Conservation (phyloP, 495 filamentous ascomycete genomes). For the Neurospora sp. region DNA sequence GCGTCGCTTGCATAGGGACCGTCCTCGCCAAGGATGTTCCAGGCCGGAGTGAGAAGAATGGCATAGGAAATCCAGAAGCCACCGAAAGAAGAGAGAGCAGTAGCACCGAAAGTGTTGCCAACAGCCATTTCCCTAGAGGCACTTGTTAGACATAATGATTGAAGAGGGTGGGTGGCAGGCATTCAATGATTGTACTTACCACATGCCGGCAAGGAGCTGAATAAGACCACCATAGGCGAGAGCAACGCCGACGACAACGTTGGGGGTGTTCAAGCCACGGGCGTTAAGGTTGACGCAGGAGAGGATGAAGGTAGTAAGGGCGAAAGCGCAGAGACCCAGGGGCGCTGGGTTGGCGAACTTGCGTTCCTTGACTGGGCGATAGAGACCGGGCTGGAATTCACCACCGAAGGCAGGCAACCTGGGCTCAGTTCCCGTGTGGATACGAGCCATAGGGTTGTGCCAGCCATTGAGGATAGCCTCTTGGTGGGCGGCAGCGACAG, state of each 20-base stretch:
- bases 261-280: slow-evolving; percentile 47
- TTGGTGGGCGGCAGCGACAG: slow-evolving; percentile 10
- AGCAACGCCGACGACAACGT: slow-evolving; percentile 59
- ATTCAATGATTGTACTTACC: slow-evolving; percentile 50
- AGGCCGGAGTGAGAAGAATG: slow-evolving; percentile 70
- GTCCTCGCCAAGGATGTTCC: slow-evolving; percentile 49
- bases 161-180: background rate
- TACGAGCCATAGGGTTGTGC: slow-evolving; percentile 60
- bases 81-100: slow-evolving; percentile 90
- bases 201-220: slow-evolving; percentile 93
- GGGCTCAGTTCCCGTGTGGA: slow-evolving; percentile 49
- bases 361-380: slow-evolving; percentile 60
- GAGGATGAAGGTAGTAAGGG: slow-evolving; percentile 89
- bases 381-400: slow-evolving; percentile 93
- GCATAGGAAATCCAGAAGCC: slow-evolving; percentile 95
- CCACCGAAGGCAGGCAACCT: slow-evolving; percentile 80
- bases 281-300: slow-evolving; percentile 72
- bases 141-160: background rate
- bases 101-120: slow-evolving; percentile 96
- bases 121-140: slow-evolving; percentile 85
- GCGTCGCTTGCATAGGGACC: slow-evolving; percentile 29
- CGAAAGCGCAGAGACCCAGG: slow-evolving; percentile 80
- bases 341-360: slow-evolving; percentile 87
- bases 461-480: slow-evolving; percentile 36
- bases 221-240: slow-evolving; percentile 82